Base-by-base conservation (phyloP, 2,329 filamentous ascomycete genomes). In the Leptographium lundbergii region DNA sequence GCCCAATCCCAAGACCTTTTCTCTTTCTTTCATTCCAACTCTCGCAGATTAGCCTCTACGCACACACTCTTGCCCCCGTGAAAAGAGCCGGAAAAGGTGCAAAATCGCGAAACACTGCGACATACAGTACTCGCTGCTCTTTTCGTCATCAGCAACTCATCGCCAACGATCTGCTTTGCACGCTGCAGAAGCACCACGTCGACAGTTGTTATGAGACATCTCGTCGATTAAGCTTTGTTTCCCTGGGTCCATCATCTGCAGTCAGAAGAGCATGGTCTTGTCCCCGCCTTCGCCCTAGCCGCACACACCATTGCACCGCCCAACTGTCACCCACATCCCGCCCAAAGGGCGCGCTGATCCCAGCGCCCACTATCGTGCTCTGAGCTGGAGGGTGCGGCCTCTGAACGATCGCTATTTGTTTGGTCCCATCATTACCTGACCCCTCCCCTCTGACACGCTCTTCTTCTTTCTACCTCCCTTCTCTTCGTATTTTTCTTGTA, bases 271-370 rank as follows among this genome's bases (percentile, higher is more conserved):
- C 42, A 34, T 48, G 27, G 22, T 11, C 24, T 5, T 32, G 29
- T 57, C 60, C 60, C 61, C 61, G 60, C 60, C 58, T 34, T 60
- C 57, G 62, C 61, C 60, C 48, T 62, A 63, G 62, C 59, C 62
- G 60, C 58, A 61, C 36, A 52, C 53, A 34, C 58, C 56, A 57
- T 32, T 53, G 6, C 34, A 58, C 29, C 54, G 51, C 51, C 54
- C 57, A 59, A 56, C 48, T 47, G 29, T 39, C 42, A 48, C 55
- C 48, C 36, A 34, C 36, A 19, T 52, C 32, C 11, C 32, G 17
- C 17, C 25, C 51, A 27, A n/a, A 17, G 27, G 29, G 17, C 13
- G 7, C 51, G 51, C 51, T 34, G 29, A 54, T 54, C 51, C 51
- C 25, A 32, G 51, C 36, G 27, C 29, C 51, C 51, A 54, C 29